phyloP scores from a whole-genome alignment of 148 eudicot genomes.

The Agrostemma githago region DNA sequence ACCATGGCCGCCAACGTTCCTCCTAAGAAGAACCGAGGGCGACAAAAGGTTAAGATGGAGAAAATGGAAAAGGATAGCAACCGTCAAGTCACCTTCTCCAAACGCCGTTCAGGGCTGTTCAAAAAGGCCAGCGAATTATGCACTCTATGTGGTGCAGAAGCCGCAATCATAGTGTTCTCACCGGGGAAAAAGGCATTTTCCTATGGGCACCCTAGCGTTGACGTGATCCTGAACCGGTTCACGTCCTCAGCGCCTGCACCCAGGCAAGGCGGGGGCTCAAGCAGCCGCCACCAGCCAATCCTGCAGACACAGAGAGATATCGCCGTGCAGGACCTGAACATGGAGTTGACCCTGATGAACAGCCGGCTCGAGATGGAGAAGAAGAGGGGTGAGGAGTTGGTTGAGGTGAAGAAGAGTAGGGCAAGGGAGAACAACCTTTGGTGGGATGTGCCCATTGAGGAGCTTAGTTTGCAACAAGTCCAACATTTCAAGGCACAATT shows the following conservation, averaged over 20 bases:
- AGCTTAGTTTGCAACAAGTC: constrained; percentile 27
- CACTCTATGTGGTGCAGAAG: constrained; percentile 29
- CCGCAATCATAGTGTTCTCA: constrained; percentile 28
- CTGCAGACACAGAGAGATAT: not conserved
- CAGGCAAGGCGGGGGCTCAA: too few species aligned
- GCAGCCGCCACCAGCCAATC: not conserved
- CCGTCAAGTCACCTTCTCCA: constrained; percentile 33
- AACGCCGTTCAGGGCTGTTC: constrained; percentile 27
- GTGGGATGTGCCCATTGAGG: constrained; percentile 43
- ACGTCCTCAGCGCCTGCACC: not conserved
- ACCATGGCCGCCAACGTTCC: constrained; percentile 25
- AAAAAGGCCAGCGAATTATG: constrained; percentile 32
- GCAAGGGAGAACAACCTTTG: constrained; percentile 13
- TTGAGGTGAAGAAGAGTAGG: constrained; percentile 21
- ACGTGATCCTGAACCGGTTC: constrained; percentile 15
- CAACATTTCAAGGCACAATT: constrained; percentile 28
- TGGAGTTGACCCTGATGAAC: constrained; percentile 25
- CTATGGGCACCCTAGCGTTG: constrained; percentile 30
- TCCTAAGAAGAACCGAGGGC: constrained; percentile 15
- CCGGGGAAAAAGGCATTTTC: constrained; percentile 30
- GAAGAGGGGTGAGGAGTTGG: constrained; percentile 33
- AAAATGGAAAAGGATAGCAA: constrained; percentile 33
- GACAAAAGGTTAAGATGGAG: constrained; percentile 27
- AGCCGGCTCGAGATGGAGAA: constrained; percentile 32
- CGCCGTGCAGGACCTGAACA: not conserved